A percentile compares a stretch with the other conserved stretches of the same genome.
Conservation (phyloP, 805 yeast genomes). For the Candida multigemmis region DNA sequence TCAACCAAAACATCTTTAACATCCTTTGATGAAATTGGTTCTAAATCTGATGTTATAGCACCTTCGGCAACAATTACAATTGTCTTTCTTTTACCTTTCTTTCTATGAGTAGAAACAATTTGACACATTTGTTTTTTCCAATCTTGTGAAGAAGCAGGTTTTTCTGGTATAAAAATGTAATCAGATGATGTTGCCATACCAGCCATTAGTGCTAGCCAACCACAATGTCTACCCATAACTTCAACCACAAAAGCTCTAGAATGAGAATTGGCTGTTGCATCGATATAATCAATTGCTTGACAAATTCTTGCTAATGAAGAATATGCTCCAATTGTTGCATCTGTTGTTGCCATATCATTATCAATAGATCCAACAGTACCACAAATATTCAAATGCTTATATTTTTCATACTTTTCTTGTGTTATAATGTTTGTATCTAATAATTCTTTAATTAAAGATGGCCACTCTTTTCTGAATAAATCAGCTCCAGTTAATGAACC, state of each 20-base stretch:
- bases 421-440: slow-evolving; percentile 47
- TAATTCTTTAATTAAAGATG: slow-evolving; percentile 71
- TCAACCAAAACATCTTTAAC: slow-evolving; percentile 79
- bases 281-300: slow-evolving; percentile 91
- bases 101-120: slow-evolving; percentile 71
- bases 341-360: slow-evolving; percentile 96
- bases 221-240: slow-evolving; percentile 99
- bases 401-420: slow-evolving; percentile 46
- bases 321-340: slow-evolving; percentile 93
- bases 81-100: slow-evolving; percentile 85
- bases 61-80: slow-evolving; percentile 98
- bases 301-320: slow-evolving; percentile 90
- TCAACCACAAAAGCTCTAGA: slow-evolving; percentile 96
- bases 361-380: slow-evolving; percentile 97
- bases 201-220: slow-evolving; percentile 97
- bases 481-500: slow-evolving; percentile 98
- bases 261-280: slow-evolving; percentile 95
- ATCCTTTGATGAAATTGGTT: slow-evolving; percentile 70
- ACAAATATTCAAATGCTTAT: slow-evolving; percentile 72
- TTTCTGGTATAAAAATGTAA: slow-evolving; percentile 88
- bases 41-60: slow-evolving; percentile 75
- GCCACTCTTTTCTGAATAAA: slow-evolving; percentile 91
- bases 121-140: slow-evolving; percentile 80
- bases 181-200: slow-evolving; percentile 97
- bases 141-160: slow-evolving; percentile 63